These are phyloP conservation scores for Apiospora rasikravindrae DNA, from an alignment of 2,329 filamentous ascomycete genomes.

Conservation along the genomic window DNA sequence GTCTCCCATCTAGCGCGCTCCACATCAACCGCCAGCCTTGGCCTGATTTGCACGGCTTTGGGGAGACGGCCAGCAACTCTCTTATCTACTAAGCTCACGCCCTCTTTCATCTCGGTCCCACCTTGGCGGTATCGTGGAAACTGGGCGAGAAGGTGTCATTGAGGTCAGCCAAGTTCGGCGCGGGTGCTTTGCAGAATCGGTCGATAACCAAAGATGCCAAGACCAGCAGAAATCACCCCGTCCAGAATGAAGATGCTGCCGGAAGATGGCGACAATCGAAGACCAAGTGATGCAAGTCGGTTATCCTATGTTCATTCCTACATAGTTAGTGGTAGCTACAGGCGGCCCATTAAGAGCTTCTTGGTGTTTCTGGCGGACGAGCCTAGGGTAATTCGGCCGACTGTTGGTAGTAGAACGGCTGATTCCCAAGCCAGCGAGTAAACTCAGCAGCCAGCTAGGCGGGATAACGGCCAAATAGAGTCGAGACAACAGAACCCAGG, in stretches of 20 bases:
- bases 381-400: not conserved
- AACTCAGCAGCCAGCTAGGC: constrained; percentile 6
- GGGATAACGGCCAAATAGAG: constrained; percentile 15
- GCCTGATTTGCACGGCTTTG: constrained; percentile 9
- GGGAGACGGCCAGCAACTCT: constrained; percentile 22
- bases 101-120: constrained; percentile 32
- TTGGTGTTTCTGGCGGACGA: not conserved
- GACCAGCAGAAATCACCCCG: not conserved
- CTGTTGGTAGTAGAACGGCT: not conserved
- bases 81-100: constrained; percentile 35
- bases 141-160: constrained; percentile 17
- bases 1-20: constrained; percentile 19
- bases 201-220: not conserved
- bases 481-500: constrained; percentile 5
- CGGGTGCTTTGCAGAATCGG: not conserved
- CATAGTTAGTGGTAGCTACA: not conserved
- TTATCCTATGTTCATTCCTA: not conserved
- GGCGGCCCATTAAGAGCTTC: not conserved
- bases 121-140: constrained; percentile 31
- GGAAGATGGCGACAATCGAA: not conserved
- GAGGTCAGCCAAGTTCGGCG: not conserved
- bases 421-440: not conserved
- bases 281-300: not conserved
- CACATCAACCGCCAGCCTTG: constrained; percentile 17
- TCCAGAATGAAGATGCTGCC: not conserved